phyloP scores from a whole-genome alignment of 2,329 filamentous ascomycete genomes.

The Phyllosticta citribraziliensis region DNA sequence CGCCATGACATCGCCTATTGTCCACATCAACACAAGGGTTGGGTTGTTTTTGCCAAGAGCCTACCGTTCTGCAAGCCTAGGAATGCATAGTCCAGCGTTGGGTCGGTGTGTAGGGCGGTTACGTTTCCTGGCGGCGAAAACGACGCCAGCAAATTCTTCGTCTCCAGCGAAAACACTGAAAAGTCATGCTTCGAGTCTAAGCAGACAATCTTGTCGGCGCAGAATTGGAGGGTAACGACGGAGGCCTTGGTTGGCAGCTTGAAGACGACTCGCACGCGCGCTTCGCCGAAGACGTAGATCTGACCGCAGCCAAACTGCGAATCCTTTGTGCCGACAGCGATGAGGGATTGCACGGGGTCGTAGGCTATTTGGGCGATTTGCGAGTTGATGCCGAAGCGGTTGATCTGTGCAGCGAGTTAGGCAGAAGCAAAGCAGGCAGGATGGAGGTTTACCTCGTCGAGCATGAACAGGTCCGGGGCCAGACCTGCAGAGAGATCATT shows the following conservation, averaged over 20 bases:
- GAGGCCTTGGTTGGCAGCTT: constrained; percentile 62
- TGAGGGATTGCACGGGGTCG: constrained; percentile 84
- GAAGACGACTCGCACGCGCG: constrained; percentile 67
- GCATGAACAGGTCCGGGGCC: constrained; percentile 63
- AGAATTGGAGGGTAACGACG: constrained; percentile 71
- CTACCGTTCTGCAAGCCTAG: constrained; percentile 65
- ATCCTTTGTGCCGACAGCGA: constrained; percentile 85
- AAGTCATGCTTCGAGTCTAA: constrained; percentile 82
- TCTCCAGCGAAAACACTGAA: constrained; percentile 69
- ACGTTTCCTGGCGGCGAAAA: constrained; percentile 71
- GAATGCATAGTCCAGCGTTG: constrained; percentile 87
- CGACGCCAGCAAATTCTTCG: constrained; percentile 54
- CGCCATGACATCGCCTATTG: constrained; percentile 66
- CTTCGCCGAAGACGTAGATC: constrained; percentile 81
- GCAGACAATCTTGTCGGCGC: constrained; percentile 72
- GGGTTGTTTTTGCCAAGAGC: constrained; percentile 5
- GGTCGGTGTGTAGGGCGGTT: constrained; percentile 67
- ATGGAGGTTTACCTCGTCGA: constrained; percentile 60
- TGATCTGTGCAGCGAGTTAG: constrained; percentile 37
- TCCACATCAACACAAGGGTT: not conserved
- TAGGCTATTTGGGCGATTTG: constrained; percentile 72
- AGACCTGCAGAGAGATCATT: constrained; percentile 82
- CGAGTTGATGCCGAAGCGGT: constrained; percentile 63
- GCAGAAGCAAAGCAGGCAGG: constrained; percentile 14
- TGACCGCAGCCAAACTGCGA: constrained; percentile 76